Conservation (phyloP, 345 rosid species). For the Reutealis trisperma region DNA sequence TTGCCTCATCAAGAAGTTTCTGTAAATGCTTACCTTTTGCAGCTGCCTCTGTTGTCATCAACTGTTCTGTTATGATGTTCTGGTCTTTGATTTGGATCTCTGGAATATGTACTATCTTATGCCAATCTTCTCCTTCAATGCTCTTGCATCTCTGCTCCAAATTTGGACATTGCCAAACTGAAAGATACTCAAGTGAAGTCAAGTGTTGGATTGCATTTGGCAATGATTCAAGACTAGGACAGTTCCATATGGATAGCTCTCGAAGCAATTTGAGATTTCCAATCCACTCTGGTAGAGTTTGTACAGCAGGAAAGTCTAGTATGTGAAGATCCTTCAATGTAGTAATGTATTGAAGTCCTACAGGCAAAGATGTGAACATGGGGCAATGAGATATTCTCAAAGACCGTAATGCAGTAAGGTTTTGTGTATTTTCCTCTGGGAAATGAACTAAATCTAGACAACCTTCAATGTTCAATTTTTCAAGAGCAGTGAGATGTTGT, state of each 20-base stretch:
- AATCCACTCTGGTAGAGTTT: not conserved
- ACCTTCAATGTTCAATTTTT: not conserved
- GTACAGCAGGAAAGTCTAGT: not conserved
- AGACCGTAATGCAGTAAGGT: not conserved
- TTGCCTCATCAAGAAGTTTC: not conserved
- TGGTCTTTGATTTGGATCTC: not conserved
- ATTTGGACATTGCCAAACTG: slow-evolving; percentile 5
- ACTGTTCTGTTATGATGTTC: not conserved
- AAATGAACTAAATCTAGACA: slow-evolving; percentile 2
- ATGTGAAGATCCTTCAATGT: slow-evolving; percentile 5
- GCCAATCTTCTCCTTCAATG: slow-evolving; percentile 1
- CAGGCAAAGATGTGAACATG: slow-evolving; percentile 3
- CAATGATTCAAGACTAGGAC: slow-evolving; percentile 2
- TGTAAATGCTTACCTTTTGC: not conserved
- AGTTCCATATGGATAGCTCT: slow-evolving; percentile 6
- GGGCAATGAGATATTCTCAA: slow-evolving; percentile 3
- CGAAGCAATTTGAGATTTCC: not conserved
- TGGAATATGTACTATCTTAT: slow-evolving; percentile 1
- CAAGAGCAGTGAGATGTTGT: not conserved
- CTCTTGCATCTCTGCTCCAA: slow-evolving; percentile 5
- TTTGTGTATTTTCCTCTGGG: not conserved
- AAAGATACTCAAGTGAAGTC: slow-evolving; percentile 1
- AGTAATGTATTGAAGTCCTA: not conserved
- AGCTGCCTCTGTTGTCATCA: not conserved
- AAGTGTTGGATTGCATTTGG: slow-evolving; percentile 3